Evolutionary conservation across 805 yeast species (phyloP).

Genomic region (Metschnikowia picachoensis): DNA sequence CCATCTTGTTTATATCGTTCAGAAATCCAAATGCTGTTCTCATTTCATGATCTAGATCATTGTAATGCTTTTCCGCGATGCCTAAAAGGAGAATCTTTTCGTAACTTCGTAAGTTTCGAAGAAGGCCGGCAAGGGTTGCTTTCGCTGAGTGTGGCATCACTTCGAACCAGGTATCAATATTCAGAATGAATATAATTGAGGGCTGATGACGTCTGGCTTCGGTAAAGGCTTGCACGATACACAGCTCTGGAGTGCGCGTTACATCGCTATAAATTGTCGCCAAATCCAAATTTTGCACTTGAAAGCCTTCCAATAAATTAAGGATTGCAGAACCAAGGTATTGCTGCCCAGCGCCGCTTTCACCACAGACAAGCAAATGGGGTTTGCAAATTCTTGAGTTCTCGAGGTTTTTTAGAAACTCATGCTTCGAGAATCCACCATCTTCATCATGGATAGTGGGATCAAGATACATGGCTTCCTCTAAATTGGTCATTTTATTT

Average conservation of each 20-base stretch:
- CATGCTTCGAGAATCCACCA: slow-evolving; percentile 67
- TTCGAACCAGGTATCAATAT: slow-evolving; percentile 69
- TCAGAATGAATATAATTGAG: slow-evolving; percentile 78
- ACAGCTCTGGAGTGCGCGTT: slow-evolving; percentile 76
- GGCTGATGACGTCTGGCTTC: slow-evolving; percentile 92
- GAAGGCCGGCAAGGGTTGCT: slow-evolving; percentile 65
- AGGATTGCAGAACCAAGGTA: slow-evolving; percentile 80
- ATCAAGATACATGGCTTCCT: slow-evolving; percentile 65
- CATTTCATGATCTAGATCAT: slow-evolving; percentile 44
- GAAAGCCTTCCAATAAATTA: slow-evolving; percentile 82
- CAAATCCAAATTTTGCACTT: slow-evolving; percentile 81
- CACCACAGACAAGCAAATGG: slow-evolving; percentile 68
- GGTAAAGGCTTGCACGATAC: slow-evolving; percentile 74
- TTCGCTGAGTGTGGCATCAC: slow-evolving; percentile 67
- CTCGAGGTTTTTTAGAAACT: slow-evolving; percentile 48
- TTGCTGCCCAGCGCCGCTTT: slow-evolving; percentile 79
- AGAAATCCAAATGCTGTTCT: slow-evolving; percentile 56
- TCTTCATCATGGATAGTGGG: slow-evolving; percentile 53
- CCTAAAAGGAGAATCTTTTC: slow-evolving; percentile 77
- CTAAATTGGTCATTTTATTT: slow-evolving; percentile 53
- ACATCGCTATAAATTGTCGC: slow-evolving; percentile 75
- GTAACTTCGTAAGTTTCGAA: slow-evolving; percentile 62
- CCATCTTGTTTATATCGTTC: slow-evolving; percentile 42
- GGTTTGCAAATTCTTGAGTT: slow-evolving; percentile 76
- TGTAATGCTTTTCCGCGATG: slow-evolving; percentile 50